Evolutionary conservation across 805 yeast genomes (phyloP).

Genomic region (Zygotorulaspora danielsina): DNA sequence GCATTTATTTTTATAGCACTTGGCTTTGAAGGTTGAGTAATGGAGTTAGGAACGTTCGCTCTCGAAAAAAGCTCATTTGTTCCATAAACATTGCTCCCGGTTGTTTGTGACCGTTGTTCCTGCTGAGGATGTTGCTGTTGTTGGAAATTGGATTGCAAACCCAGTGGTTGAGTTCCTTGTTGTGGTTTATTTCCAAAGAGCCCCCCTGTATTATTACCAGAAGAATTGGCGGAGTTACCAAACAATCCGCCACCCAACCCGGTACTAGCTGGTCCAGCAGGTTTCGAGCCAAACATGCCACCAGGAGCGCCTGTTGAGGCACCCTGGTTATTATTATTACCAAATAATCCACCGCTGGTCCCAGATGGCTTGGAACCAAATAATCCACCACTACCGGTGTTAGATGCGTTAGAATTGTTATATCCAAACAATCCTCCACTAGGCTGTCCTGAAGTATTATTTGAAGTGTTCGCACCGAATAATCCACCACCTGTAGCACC

Average conservation of each 20-base stretch:
- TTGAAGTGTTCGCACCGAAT: constrained; percentile 26
- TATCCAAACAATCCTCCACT: constrained; percentile 38
- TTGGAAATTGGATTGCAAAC: constrained; percentile 13
- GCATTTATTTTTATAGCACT: constrained; percentile 46
- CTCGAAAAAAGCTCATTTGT: constrained; percentile 60
- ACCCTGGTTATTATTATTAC: constrained; percentile 19
- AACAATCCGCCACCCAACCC: constrained; percentile 33
- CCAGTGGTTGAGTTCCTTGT: constrained; percentile 14
- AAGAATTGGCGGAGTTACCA: constrained; percentile 29
- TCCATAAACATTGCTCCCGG: constrained; percentile 63
- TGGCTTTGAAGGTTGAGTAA: constrained; percentile 41
- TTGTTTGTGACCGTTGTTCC: constrained; percentile 35
- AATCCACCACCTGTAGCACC: constrained; percentile 23
- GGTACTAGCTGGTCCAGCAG: constrained; percentile 35
- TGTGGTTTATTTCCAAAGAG: constrained; percentile 38
- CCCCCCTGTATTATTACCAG: constrained; percentile 36
- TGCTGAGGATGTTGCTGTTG: constrained; percentile 20
- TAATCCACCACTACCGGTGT: constrained; percentile 34
- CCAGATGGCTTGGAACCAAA: constrained; percentile 39
- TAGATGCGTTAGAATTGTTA: constrained; percentile 15
- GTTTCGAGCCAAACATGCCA: constrained; percentile 30
- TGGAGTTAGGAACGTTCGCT: constrained; percentile 35
- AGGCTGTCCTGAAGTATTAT: constrained; percentile 8
- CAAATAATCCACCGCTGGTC: constrained; percentile 34
- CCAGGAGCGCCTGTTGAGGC: constrained; percentile 39